Evolutionary conservation across 495 filamentous ascomycete species (phyloP).

Genomic region (Darksidea phi): DNA sequence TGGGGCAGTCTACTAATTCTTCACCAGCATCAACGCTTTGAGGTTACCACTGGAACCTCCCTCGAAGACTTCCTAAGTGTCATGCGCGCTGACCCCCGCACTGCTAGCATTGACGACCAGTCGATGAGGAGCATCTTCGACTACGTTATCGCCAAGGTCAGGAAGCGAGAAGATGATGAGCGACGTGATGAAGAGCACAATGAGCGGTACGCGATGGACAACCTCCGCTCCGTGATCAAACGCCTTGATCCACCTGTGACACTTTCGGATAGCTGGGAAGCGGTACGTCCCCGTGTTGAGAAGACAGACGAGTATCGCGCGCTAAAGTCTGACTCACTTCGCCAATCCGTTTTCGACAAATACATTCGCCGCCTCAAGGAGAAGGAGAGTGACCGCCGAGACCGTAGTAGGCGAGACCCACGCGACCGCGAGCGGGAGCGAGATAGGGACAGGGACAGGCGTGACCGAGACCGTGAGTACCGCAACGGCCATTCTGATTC

Average conservation of each 20-base stretch:
- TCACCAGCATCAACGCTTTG: conserved; percentile 81
- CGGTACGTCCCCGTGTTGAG: conserved; percentile 73
- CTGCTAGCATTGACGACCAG: conserved; percentile 76
- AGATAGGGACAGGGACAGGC: conserved; percentile 35
- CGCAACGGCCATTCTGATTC: conserved; percentile 52
- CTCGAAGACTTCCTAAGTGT: conserved; percentile 80
- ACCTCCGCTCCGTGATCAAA: conserved; percentile 83
- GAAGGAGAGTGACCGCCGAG: conserved; percentile 74
- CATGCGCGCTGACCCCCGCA: conserved; percentile 78
- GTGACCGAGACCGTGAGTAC: conserved; percentile 52
- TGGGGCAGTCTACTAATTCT: conserved; percentile 27
- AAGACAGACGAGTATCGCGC: conserved; percentile 79
- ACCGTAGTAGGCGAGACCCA: conserved; percentile 41
- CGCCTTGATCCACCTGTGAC: conserved; percentile 84
- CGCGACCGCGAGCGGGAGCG: conserved; percentile 48
- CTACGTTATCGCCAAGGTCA: conserved; percentile 74
- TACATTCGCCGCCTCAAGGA: conserved; percentile 84
- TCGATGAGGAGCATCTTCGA: conserved; percentile 77
- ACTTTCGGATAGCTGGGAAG: conserved; percentile 78
- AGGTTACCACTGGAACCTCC: conserved; percentile 80
- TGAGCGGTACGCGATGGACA: conserved; percentile 80
- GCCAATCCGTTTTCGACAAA: conserved; percentile 87
- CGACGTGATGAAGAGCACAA: conserved; percentile 78
- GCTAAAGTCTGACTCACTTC: conserved; percentile 76
- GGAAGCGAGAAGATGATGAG: conserved; percentile 77